Evolutionary conservation across 208 protist genomes (phyloP), one percentile per base, ranked within the genome.

Genomic region (Leishmania braziliensis): DNA sequence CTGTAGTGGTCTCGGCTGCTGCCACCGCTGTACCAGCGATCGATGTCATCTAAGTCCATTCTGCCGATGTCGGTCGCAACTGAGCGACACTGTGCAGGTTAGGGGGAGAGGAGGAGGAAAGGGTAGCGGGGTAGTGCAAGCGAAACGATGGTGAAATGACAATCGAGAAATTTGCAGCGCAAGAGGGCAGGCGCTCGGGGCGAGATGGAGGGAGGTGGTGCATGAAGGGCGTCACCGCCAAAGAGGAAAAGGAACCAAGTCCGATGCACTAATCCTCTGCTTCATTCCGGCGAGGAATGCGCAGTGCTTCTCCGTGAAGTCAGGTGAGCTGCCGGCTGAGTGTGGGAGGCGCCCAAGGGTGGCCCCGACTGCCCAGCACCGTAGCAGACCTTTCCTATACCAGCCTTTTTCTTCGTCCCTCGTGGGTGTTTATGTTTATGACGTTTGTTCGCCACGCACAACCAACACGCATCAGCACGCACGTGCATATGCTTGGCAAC

Each of bases 11-110:
- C 63, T 12, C 81, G 77, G 23, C 68, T 54, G 33, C 68, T 68
- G 5, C 74, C 53, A 20, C 58, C 53, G 74, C 39, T 39, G 51
- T 60, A 76, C 75, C 73, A 84, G 50, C 80, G 71, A 53, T 84
- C 71, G 14, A 84, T 70, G 58, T 87, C 75, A 29, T 86, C 78
- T 33, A 82, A 58, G 33, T 82, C 73, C 83, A 82, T 81, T 43
- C 23, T 18, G 14, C 39, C 12, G 29, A n/a, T 62, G 72, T 76
- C n/a, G 43, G 1, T 63, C 14, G 48, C n/a, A n/a, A 14, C n/a
- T 76, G 51, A 4, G 51, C 51, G 62, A 53, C 26, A 20, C 69
- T 73, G 5, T 73, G 69, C 69, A 26, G 0, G 20, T 5, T 20
- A 1, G 33, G 48, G 20, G 46, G n/a, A 9, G 14, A 36, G 39